Evolutionary conservation across 495 filamentous ascomycete species (phyloP).

Genomic region (Neurospora sp.): DNA sequence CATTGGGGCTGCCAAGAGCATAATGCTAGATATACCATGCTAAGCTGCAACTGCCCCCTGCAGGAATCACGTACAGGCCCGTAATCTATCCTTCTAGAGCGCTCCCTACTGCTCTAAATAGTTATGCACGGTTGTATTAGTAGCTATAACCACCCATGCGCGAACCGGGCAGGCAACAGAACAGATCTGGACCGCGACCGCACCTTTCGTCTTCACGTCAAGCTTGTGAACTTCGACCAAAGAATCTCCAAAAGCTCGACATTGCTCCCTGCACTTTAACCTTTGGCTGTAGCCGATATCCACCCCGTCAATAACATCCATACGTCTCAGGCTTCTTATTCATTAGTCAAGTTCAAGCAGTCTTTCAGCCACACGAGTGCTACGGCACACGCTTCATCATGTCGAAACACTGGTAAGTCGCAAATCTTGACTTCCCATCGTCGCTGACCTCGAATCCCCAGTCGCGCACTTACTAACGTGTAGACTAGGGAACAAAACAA

Average conservation of each 20-base stretch:
- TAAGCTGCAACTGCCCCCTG: background rate
- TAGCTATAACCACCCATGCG: background rate
- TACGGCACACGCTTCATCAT: conserved; percentile 6
- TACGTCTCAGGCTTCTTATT: background rate
- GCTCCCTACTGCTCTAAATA: background rate
- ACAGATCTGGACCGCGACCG: background rate
- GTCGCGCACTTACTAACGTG: background rate
- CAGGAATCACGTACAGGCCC: background rate
- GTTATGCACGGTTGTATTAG: background rate
- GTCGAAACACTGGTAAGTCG: conserved; percentile 60
- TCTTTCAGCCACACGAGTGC: background rate
- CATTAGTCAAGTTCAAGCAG: background rate
- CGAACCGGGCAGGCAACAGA: background rate
- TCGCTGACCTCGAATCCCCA: background rate
- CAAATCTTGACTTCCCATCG: background rate
- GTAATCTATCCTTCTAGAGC: accelerated
- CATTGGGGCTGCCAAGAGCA: background rate
- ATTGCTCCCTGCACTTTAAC: background rate
- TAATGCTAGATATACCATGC: background rate
- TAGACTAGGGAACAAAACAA: conserved; percentile 88
- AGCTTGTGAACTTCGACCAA: background rate
- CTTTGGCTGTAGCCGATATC: background rate
- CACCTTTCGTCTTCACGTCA: background rate
- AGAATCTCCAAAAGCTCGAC: background rate
- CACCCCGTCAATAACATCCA: background rate